Percentiles rank a stretch among this genome's conserved stretches.
phyloP scores from a whole-genome alignment of 2,329 filamentous ascomycete genomes.

The Fusarium mexicanum region DNA sequence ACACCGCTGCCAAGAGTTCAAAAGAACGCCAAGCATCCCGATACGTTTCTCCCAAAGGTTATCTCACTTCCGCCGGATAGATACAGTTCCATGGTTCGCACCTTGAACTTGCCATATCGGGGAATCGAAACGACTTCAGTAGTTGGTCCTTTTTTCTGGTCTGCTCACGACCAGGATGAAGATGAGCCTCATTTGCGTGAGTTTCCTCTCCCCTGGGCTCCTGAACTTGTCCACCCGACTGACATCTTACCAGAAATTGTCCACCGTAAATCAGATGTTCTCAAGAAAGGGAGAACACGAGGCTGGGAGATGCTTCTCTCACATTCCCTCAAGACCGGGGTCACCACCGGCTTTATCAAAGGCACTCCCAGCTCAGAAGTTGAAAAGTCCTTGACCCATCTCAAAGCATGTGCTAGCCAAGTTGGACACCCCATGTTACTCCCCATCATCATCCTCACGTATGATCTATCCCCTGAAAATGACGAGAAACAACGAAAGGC shows the following conservation, averaged over 20 bases:
- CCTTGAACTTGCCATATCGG: conserved; percentile 63
- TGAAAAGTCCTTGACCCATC: conserved; percentile 58
- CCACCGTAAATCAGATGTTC: conserved; percentile 72
- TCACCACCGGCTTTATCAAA: conserved; percentile 70
- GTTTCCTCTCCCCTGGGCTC: conserved; percentile 30
- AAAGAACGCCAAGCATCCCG: conserved; percentile 62
- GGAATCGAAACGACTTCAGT: conserved; percentile 67
- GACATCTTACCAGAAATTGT: conserved; percentile 60
- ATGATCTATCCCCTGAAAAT: conserved; percentile 64
- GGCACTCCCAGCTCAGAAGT: conserved; percentile 68
- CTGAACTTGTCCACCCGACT: neutral
- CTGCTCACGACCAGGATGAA: conserved; percentile 64
- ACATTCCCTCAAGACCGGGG: conserved; percentile 61
- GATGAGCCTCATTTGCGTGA: conserved; percentile 66
- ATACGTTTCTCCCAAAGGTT: conserved; percentile 66
- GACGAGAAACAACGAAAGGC: conserved; percentile 72
- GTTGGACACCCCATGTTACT: conserved; percentile 68
- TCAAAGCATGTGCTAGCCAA: conserved; percentile 60
- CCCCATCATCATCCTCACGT: conserved; percentile 66
- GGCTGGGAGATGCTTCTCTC: conserved; percentile 73
- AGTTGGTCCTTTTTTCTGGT: conserved; percentile 73
- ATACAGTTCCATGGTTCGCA: conserved; percentile 66
- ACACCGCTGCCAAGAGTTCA: conserved; percentile 57
- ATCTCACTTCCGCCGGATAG: conserved; percentile 61
- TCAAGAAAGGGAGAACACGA: conserved; percentile 70